phyloP scores from a whole-genome alignment of 148 eudicot genomes.

The Silene uniflora region DNA sequence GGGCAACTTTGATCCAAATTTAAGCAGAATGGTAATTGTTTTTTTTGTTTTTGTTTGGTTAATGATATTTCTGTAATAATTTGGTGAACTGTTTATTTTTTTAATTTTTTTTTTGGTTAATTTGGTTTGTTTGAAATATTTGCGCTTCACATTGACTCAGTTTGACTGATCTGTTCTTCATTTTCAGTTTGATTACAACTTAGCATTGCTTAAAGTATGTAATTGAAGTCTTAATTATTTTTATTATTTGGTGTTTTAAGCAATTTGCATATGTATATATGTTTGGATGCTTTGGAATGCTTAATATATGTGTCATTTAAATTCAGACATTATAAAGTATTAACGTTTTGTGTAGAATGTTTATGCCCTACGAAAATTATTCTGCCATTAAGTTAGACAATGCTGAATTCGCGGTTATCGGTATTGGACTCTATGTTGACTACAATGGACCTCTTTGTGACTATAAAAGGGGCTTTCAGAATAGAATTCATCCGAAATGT shows the following conservation, averaged over 20 bases:
- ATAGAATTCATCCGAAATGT: neutral
- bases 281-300: slow-evolving; percentile 1
- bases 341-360: neutral
- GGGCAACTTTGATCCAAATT: slow-evolving; percentile 42
- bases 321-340: neutral
- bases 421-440: neutral
- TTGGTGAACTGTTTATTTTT: neutral
- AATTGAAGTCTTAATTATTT: neutral
- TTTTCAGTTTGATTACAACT: slow-evolving; percentile 19
- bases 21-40: slow-evolving; percentile 44
- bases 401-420: neutral
- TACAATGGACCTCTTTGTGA: neutral
- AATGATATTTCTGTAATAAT: neutral
- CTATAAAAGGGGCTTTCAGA: neutral
- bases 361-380: neutral
- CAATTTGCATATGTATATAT: neutral
- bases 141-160: slow-evolving; percentile 21
- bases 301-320: neutral
- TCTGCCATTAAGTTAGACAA: neutral
- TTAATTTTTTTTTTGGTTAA: slow-evolving; percentile 4
- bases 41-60: slow-evolving; percentile 6
- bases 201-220: neutral
- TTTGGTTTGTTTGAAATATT: slow-evolving; percentile 21
- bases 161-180: slow-evolving; percentile 33
- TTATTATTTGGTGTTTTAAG: neutral